Evolutionary conservation across 345 rosid species (phyloP).

Genomic region (Heritiera littoralis): DNA sequence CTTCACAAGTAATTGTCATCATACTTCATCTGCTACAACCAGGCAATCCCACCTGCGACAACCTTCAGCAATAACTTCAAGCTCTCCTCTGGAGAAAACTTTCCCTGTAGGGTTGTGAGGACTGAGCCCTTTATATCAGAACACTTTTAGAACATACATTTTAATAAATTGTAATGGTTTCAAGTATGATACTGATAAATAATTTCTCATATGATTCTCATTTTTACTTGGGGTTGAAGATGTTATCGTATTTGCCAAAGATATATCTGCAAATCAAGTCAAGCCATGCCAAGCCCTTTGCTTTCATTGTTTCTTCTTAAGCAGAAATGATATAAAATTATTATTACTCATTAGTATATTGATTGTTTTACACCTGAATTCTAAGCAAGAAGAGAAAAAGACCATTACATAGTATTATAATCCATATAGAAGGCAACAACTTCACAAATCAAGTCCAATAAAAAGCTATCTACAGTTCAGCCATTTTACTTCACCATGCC

Average conservation of each 20-base stretch:
- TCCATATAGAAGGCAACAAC: not conserved
- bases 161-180: not conserved
- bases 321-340: not conserved
- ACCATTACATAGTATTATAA: not conserved
- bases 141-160: not conserved
- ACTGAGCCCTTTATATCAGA: too few species aligned
- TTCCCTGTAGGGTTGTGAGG: too few species aligned
- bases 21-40: too few species aligned
- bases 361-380: not conserved
- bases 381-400: not conserved
- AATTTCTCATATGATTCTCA: not conserved
- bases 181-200: not conserved
- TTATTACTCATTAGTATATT: too few species aligned
- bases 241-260: not conserved
- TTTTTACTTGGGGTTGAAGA: not conserved
- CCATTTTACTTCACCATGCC: not conserved
- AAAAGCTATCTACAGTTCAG: not conserved
- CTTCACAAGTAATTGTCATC: too few species aligned
- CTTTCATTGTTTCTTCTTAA: not conserved
- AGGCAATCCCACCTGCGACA: too few species aligned
- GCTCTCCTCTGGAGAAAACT: too few species aligned
- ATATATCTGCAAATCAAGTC: not conserved
- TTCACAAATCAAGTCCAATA: not conserved
- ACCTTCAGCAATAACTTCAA: too few species aligned
- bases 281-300: not conserved